Evolutionary conservation across 2,329 filamentous ascomycete genomes (phyloP), one percentile per base, ranked within the genome.

Genomic region (Chrysosporium keratinophilum): DNA sequence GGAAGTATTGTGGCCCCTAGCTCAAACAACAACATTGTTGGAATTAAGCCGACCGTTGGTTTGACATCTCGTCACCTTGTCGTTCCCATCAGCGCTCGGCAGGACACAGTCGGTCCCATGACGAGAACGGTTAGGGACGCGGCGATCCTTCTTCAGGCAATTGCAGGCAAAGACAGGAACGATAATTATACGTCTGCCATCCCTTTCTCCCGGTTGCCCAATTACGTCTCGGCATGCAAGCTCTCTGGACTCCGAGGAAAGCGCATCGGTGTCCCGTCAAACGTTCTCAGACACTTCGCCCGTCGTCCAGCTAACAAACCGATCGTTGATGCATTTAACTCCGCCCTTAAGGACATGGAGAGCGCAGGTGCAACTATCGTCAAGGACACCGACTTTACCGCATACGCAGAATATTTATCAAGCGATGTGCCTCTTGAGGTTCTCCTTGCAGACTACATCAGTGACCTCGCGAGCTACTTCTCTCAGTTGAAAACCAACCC

Each of bases 1-100:
- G 83, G 83, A 2, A 83, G 78, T 15, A 84, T 87, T 52, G 63
- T 85, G 3, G 74, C 72, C 9, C 84, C 84, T 0, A 61, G 63
- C 45, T 61, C 68, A 41, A 62, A 69, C 4, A 84, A 79, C 68
- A 83, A 83, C 54, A 64, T 85, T 1, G 82, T 85, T 0, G 83
- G 81, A 1, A 81, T 87, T 64, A 84, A 83, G 63, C 81, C 83
- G 1, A 83, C 81, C 0, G 79, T 85, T 1, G 83, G 83, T 0
- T 70, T 86, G 2, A 84, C 78, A 0, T 82, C 79, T 1, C 71
- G 66, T 4, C 59, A 64, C 40, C 71, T 84, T 3, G 83, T 86
- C 1, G 78, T 88, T 10, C 84, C 85, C 0, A 80, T 87, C 55
- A 76, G 72, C 28, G 70, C 78, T 58, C 77, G 74, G 54, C 76